Evolutionary conservation across 345 rosid species (phyloP).

Genomic region (Eucalyptus pumila): DNA sequence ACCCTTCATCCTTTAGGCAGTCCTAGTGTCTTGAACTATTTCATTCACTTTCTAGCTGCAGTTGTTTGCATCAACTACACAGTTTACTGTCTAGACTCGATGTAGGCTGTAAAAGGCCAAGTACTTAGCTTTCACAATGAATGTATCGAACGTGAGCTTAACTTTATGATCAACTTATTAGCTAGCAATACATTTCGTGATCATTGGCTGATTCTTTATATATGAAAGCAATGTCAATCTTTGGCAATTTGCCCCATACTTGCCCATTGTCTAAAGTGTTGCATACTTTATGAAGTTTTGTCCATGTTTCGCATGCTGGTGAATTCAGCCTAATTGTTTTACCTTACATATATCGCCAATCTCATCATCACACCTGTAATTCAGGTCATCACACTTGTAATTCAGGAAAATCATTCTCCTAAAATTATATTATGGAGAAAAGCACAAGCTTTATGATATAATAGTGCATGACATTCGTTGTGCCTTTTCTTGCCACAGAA

Average conservation of each 20-base stretch:
- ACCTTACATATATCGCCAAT: neutral
- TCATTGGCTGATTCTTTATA: neutral
- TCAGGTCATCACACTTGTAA: neutral
- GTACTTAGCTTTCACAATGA: neutral
- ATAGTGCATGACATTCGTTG: neutral
- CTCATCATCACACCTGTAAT: neutral
- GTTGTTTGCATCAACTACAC: neutral
- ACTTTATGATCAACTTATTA: neutral
- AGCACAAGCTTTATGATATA: neutral
- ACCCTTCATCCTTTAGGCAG: neutral
- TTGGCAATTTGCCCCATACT: neutral
- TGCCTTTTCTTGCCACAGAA: constrained; percentile 10
- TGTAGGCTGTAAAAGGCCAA: neutral
- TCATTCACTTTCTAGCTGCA: neutral
- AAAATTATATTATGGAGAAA: neutral
- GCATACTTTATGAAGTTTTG: neutral
- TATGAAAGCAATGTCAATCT: neutral
- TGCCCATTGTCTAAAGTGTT: neutral
- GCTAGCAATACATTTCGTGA: neutral
- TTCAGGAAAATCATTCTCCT: neutral
- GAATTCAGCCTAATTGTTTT: neutral
- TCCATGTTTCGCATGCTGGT: neutral
- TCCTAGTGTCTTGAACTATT: neutral
- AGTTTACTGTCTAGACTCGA: neutral
- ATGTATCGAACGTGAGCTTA: neutral